A percentile compares a stretch with the other conserved stretches of the same genome.
phyloP scores from a whole-genome alignment of 768 basidiomycete genomes.

The Symmetrospora coprosmae region DNA sequence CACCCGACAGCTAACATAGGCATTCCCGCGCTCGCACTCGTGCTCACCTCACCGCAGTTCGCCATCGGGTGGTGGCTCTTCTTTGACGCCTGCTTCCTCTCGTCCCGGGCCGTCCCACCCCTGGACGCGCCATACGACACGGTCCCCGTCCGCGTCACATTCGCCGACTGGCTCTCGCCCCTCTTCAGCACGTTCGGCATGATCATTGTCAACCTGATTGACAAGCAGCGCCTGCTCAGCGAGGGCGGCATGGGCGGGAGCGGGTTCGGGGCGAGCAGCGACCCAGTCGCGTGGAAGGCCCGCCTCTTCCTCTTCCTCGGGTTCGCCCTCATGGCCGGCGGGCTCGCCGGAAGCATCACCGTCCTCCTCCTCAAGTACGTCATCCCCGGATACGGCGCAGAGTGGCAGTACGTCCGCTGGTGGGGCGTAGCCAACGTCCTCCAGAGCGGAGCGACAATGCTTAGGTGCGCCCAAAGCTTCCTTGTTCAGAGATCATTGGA shows the following conservation, averaged over 20 bases:
- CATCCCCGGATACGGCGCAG: conserved; percentile 54
- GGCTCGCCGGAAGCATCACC: conserved; percentile 87
- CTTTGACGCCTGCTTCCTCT: conserved; percentile 79
- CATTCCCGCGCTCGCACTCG: conserved; percentile 2
- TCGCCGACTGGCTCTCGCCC: conserved; percentile 96
- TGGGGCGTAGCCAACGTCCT: conserved; percentile 94
- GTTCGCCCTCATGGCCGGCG: conserved; percentile 94
- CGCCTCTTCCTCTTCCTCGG: conserved; percentile 82
- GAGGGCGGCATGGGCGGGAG: conserved; percentile 50
- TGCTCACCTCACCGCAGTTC: conserved; percentile 47
- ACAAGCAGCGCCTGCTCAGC: conserved; percentile 73
- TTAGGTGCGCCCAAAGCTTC: conserved; percentile 34
- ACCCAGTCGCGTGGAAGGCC: conserved; percentile 73
- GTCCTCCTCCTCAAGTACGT: conserved; percentile 82
- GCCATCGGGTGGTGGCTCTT: conserved; percentile 90
- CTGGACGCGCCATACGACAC: conserved; percentile 55
- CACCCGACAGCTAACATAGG: background rate
- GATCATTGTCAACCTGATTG: conserved; percentile 80
- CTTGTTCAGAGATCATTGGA: background rate
- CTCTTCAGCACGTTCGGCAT: conserved; percentile 84
- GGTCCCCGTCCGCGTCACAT: conserved; percentile 60
- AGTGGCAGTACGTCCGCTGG: conserved; percentile 50
- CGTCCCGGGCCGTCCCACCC: conserved; percentile 67
- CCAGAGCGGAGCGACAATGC: conserved; percentile 51
- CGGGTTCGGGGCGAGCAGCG: conserved; percentile 33